Percentiles rank a stretch among this genome's conserved stretches.
Conservation (phyloP, 331 rosid species). For the Malus hybrid region DNA sequence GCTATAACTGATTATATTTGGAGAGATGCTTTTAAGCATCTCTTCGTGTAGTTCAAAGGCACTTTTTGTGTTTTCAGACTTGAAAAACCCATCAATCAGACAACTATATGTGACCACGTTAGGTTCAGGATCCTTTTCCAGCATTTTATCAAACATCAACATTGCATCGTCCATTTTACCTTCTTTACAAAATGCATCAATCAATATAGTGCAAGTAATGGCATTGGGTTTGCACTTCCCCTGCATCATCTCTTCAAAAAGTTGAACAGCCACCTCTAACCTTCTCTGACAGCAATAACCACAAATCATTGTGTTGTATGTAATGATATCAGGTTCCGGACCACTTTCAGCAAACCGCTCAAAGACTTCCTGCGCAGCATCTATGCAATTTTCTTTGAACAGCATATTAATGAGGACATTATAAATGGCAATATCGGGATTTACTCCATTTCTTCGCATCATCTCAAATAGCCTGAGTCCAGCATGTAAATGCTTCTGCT, state of each 20-base stretch:
- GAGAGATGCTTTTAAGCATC: slow-evolving; percentile 20
- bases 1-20: slow-evolving; percentile 28
- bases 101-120: slow-evolving; percentile 27
- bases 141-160: slow-evolving; percentile 16
- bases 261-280: slow-evolving; percentile 19
- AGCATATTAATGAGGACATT: slow-evolving; percentile 16
- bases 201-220: slow-evolving; percentile 19
- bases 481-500: neutral
- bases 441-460: slow-evolving; percentile 15
- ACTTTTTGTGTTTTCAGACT: slow-evolving; percentile 7
- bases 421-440: slow-evolving; percentile 21
- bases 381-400: slow-evolving; percentile 7
- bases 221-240: slow-evolving; percentile 19
- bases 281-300: slow-evolving; percentile 17
- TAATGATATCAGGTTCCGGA: slow-evolving; percentile 17
- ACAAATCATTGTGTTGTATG: slow-evolving; percentile 27
- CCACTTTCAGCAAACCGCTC: slow-evolving; percentile 7
- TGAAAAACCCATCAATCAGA: slow-evolving; percentile 27
- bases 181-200: slow-evolving; percentile 22
- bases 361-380: slow-evolving; percentile 12
- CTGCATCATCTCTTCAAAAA: slow-evolving; percentile 6
- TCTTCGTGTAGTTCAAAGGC: slow-evolving; percentile 25
- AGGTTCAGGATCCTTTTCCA: slow-evolving; percentile 14
- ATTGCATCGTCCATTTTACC: slow-evolving; percentile 22
- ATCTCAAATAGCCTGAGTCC: slow-evolving; percentile 7